These are phyloP conservation scores for Thermochaetoides dissita DNA, from an alignment of 2,329 filamentous ascomycete species.

Conservation along the genomic window DNA sequence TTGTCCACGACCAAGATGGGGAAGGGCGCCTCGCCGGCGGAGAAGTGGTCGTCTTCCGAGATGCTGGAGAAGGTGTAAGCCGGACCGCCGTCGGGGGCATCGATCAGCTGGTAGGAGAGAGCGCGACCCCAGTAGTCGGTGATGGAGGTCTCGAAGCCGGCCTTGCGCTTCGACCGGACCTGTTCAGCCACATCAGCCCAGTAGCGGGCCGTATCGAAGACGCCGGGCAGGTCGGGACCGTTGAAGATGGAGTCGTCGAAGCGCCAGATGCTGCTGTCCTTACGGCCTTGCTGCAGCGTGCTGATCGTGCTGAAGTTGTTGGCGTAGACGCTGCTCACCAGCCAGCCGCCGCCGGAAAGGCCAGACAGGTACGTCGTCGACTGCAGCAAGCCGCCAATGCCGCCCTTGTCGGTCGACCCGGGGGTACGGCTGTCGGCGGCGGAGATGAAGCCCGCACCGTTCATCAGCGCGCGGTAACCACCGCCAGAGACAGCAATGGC, in stretches of 20 bases:
- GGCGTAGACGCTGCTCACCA: slow-evolving; percentile 65
- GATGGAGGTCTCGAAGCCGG: slow-evolving; percentile 54
- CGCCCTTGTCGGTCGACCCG: slow-evolving; percentile 45
- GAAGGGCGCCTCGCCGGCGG: slow-evolving; percentile 29
- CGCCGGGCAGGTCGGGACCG: slow-evolving; percentile 18
- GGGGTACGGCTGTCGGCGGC: slow-evolving; percentile 65
- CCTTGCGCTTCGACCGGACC: slow-evolving; percentile 47
- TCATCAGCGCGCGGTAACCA: slow-evolving; percentile 76
- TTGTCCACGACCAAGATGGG: slow-evolving; percentile 37
- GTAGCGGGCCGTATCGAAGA: slow-evolving; percentile 31
- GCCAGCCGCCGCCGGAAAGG: slow-evolving; percentile 71
- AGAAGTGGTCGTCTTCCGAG: slow-evolving; percentile 29
- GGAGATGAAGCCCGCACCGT: slow-evolving; percentile 63
- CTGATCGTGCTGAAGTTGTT: slow-evolving; percentile 72
- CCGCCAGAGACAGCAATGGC: slow-evolving; percentile 70
- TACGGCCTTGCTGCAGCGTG: slow-evolving; percentile 33
- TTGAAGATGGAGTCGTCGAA: slow-evolving; percentile 23
- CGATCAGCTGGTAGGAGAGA: slow-evolving; percentile 74
- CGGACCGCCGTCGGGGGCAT: slow-evolving; percentile 59
- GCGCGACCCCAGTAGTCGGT: slow-evolving; percentile 86
- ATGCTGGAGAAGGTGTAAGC: slow-evolving; percentile 68
- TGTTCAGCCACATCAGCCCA: slow-evolving; percentile 42
- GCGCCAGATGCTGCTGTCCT: slow-evolving; percentile 20
- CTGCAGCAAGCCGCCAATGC: slow-evolving; percentile 70
- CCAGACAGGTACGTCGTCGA: slow-evolving; percentile 62